Evolutionary conservation across 345 rosid species (phyloP), one percentile per base, ranked within the genome.

Genomic region (Leavenworthia alabamica): DNA sequence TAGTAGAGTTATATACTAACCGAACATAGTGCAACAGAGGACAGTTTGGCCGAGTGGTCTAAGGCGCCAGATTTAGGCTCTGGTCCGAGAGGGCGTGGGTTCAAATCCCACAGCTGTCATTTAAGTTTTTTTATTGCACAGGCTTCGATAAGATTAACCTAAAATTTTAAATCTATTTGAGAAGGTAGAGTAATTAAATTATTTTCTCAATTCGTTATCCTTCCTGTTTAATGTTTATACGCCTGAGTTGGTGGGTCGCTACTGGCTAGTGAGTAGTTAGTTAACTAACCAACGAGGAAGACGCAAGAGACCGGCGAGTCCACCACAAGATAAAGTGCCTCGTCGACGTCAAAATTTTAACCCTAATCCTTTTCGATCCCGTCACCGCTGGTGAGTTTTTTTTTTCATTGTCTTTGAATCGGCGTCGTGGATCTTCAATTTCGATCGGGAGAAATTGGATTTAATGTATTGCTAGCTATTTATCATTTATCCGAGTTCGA

Each of bases 71-170:
- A 93, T 83, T 89, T 85, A 89, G 99, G 94, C 94, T 89, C 94
- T 86, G 96, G 96, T 85, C 94, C 90, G 97, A 76, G 83, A 92
- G 96, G 99, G 96, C 89, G 97, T 89, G 96, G 94, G 96, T 93
- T 93, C 97, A 93, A 93, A 87, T 86, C 91, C 91, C 97, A 85
- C 88, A 92, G 97, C 91, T 83, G 88, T 89, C 91, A 9, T 0
- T 1, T 9, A 3, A n/a, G n/a, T 56, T 24, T 35, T n/a, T 6
- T 0, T 0, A 3, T 42, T 39, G 16, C 16, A 0, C 31, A 47
- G 4, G 23, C 5, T 23, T 46, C 12, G 2, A 23, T 23, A 23
- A 23, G 16, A 22, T 19, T 45, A 20, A 20, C 1, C 2, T 20
- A 20, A 20, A 20, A 20, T 20, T 20, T 20, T 20, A 20, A n/a